Conservation (phyloP, 306 rosid species). For the Cucurbita moschata region DNA sequence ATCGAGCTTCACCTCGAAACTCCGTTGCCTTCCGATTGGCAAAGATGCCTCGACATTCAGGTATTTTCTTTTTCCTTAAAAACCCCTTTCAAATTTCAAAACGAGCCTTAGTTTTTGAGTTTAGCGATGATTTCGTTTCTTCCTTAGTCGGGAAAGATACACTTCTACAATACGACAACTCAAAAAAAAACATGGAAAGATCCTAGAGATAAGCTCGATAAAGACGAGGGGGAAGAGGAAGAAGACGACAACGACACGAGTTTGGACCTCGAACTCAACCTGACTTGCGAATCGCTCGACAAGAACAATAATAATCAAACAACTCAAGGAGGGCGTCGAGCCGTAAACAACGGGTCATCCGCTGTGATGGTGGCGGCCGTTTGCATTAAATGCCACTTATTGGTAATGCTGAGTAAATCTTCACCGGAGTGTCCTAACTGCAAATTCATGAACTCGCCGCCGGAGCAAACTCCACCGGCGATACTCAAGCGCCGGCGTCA, state of each 20-base stretch:
- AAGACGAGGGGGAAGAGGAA: not conserved
- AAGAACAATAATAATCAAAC: not conserved
- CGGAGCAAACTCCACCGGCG: not conserved
- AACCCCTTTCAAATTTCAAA: not conserved
- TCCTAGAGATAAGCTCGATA: not conserved
- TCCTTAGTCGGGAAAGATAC: constrained; percentile 3
- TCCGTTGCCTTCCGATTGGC: constrained; percentile 10
- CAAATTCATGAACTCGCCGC: constrained; percentile 13
- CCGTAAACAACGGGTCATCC: not conserved
- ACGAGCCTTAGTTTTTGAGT: too few species aligned
- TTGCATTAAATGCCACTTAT: constrained; percentile 6
- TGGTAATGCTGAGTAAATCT: constrained; percentile 9
- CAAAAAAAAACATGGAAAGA: constrained; percentile 3
- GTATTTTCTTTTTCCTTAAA: not conserved
- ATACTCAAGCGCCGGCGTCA: not conserved
- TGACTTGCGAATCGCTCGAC: not conserved
- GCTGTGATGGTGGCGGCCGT: constrained; percentile 8
- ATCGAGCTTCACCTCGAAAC: constrained; percentile 11
- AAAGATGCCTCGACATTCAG: constrained; percentile 9
- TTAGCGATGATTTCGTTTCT: not conserved
- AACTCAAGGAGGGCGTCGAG: not conserved
- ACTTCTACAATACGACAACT: constrained; percentile 9
- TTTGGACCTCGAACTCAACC: constrained; percentile 7
- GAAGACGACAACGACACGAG: not conserved
- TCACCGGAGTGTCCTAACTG: constrained; percentile 11